Evolutionary conservation across 768 basidiomycete species (phyloP).

Genomic region (Termitomyces sp.): DNA sequence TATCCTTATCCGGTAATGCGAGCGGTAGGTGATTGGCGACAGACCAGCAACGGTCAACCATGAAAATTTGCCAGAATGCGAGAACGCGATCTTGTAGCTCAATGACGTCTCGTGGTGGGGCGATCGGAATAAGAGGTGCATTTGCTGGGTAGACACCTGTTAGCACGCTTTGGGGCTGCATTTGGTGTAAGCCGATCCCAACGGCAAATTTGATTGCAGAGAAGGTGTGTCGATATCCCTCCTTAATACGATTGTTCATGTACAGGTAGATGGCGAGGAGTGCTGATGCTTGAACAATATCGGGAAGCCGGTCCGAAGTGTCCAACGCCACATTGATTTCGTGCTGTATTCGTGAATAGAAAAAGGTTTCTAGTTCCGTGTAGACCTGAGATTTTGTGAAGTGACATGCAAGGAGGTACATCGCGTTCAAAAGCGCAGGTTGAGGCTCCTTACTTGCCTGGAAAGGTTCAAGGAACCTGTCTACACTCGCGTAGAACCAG

Average conservation of each 20-base stretch:
- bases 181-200: conserved; percentile 53
- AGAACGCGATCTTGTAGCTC: conserved; percentile 43
- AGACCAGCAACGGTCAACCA: conserved; percentile 57
- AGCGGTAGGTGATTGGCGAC: conserved; percentile 48
- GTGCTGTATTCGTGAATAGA: conserved; percentile 42
- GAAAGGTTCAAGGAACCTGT: conserved; percentile 29
- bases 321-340: conserved; percentile 51
- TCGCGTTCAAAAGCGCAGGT: conserved; percentile 55
- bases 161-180: conserved; percentile 23
- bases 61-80: conserved; percentile 59
- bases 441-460: conserved; percentile 34
- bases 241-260: conserved; percentile 46
- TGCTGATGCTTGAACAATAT: conserved; percentile 55
- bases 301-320: conserved; percentile 46
- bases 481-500: conserved; percentile 46
- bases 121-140: conserved; percentile 20
- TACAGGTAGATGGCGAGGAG: conserved; percentile 58
- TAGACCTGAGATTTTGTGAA: conserved; percentile 38
- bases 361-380: conserved; percentile 37
- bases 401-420: conserved; percentile 54
- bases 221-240: conserved; percentile 57
- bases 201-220: conserved; percentile 58
- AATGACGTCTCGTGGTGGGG: conserved; percentile 29
- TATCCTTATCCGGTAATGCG: conserved; percentile 45
- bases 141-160: conserved; percentile 7